Evolutionary conservation across 1,139 yeast species (phyloP), one percentile per base, ranked within the genome.

Genomic region (Kodamaea suecica): DNA sequence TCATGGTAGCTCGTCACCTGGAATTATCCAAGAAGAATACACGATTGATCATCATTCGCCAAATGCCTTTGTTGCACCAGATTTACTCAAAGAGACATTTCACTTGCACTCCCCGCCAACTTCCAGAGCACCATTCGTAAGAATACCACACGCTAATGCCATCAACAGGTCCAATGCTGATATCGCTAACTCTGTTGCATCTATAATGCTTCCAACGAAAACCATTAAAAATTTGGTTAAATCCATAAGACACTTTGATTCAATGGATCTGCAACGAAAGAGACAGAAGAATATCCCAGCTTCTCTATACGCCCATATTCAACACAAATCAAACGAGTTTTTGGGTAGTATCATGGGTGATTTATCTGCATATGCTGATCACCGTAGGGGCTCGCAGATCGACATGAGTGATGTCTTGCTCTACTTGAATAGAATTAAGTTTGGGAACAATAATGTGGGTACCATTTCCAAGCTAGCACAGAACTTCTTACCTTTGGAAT

Each of bases 401-500:
- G 52, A 52, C 31, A 50, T 66, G 30, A 52, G 50, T 16, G 75
- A 69, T 43, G 65, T 64, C 2, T 40, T 69, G 21, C 46, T 68
- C 13, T 64, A 55, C 35, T 43, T 68, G 33, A 61, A 61, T 31
- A 46, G 72, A 31, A 53, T 64, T n/a, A 60, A 56, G 21, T 53
- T 60, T 37, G 48, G 45, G n/a, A 49, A 48, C 2, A 38, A 45
- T 7, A 57, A 54, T 24, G 43, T 56, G 2, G 53, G 55, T 17
- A 49, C 42, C 20, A 57, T 63, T 12, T 54, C 67, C 1, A 45
- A 42, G n/a, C 46, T 68, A 12, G 74, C 73, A 0, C 61, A 58
- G 29, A 52, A 51, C 9, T 55, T 58, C 27, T 46, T 68, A 20
- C 75, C 75, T 0, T 53, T 67, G 23, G 75, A 69, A 38, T 39